Percentiles rank a stretch among this genome's conserved stretches.
Conservation (phyloP, 345 rosid species). For the Linum lewisii region DNA sequence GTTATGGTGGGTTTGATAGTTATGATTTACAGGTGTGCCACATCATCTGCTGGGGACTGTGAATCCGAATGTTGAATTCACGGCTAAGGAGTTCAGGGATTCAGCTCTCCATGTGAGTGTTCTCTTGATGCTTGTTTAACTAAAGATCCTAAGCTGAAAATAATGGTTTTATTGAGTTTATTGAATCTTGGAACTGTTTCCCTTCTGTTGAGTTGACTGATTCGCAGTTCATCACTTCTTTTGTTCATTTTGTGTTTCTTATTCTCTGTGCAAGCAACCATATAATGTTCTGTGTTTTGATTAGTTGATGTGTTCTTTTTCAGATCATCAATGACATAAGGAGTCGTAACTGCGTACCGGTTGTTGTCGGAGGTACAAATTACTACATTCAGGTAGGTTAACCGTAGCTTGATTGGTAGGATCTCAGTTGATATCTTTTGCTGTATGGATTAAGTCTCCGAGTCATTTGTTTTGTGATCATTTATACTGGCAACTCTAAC, state of each 20-base stretch:
- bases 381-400: constrained; percentile 78
- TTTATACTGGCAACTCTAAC: no score
- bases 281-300: constrained; percentile 4
- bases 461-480: no score
- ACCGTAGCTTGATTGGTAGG: not conserved
- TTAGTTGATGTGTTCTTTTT: constrained; percentile 13
- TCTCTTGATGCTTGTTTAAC: not conserved
- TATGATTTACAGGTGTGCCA: constrained; percentile 44
- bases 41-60: constrained; percentile 82
- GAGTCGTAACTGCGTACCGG: constrained; percentile 63
- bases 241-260: not conserved
- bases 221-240: not conserved
- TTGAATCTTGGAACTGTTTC: not conserved
- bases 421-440: not conserved
- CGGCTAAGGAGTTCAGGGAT: constrained; percentile 68
- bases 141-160: not conserved
- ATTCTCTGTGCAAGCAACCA: not conserved
- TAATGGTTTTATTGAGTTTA: not conserved
- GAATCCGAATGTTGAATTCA: constrained; percentile 55
- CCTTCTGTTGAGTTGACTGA: not conserved
- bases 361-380: constrained; percentile 89
- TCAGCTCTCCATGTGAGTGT: constrained; percentile 60
- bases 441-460: no score
- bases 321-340: constrained; percentile 69
- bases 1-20: no score